These are phyloP conservation scores for Corynespora cassiicola DNA, from an alignment of 2,329 filamentous ascomycete species.

Conservation along the genomic window DNA sequence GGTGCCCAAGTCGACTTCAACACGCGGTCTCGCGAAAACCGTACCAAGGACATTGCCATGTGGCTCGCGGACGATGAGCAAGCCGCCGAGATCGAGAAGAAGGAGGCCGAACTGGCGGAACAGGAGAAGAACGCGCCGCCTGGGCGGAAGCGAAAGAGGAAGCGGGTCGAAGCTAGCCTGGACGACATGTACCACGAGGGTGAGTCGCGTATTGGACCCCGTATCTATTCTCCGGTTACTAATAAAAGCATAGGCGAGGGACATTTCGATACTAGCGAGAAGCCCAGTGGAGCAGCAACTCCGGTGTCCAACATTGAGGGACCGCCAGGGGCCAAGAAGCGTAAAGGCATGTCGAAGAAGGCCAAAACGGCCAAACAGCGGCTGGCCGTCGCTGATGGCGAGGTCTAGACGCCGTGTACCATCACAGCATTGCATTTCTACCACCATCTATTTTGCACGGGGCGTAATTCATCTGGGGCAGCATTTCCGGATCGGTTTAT, in stretches of 20 bases:
- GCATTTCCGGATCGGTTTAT: too few relatives aligned
- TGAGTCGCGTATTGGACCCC: slow-evolving; percentile 57
- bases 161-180: slow-evolving; percentile 68
- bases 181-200: slow-evolving; percentile 99
- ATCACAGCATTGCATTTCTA: too few relatives aligned
- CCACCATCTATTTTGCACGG: too few relatives aligned
- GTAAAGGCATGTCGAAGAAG: slow-evolving; percentile 58
- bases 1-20: slow-evolving; percentile 93
- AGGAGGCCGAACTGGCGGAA: slow-evolving; percentile 83
- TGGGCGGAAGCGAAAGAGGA: slow-evolving; percentile 62
- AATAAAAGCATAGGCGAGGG: slow-evolving; percentile 76
- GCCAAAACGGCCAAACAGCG: slow-evolving; percentile 59
- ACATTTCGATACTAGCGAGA: slow-evolving; percentile 89
- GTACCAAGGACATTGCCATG: slow-evolving; percentile 97
- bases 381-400: slow-evolving; percentile 56
- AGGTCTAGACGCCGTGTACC: too few relatives aligned
- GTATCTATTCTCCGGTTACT: slow-evolving; percentile 8
- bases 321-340: slow-evolving; percentile 57
- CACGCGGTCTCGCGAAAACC: slow-evolving; percentile 85
- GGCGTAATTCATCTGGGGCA: too few relatives aligned
- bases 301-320: slow-evolving; percentile 64
- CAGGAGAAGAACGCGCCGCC: slow-evolving; percentile 60
- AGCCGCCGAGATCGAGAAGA: slow-evolving; percentile 89
- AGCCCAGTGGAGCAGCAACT: slow-evolving; percentile 85
- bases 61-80: slow-evolving; percentile 98